A percentile compares a stretch with the other conserved stretches of the same genome.
phyloP scores from a whole-genome alignment of 2,329 filamentous ascomycete genomes.

The Lachnellula suecica region DNA sequence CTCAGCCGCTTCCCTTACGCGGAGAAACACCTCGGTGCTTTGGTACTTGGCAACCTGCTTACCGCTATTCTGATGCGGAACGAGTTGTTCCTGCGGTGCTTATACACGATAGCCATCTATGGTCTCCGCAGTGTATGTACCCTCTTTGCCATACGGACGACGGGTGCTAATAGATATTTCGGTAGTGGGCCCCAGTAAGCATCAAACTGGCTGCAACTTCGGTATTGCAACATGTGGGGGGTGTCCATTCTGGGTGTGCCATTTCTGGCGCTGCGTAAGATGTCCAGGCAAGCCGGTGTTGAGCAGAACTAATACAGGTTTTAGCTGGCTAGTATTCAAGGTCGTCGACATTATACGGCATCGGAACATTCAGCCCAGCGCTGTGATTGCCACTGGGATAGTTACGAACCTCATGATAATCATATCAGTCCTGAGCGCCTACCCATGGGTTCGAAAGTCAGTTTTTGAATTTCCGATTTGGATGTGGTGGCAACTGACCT shows the following conservation, averaged over 20 bases:
- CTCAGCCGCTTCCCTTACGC: constrained; percentile 37
- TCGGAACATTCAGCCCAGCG: constrained; percentile 32
- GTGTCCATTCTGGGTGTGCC: constrained; percentile 41
- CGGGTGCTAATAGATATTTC: constrained; percentile 6
- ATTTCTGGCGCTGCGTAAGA: constrained; percentile 39
- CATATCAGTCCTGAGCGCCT: constrained; percentile 39
- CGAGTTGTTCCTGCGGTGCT: constrained; percentile 38
- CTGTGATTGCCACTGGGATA: constrained; percentile 39
- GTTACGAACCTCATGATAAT: constrained; percentile 39
- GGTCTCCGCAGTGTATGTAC: constrained; percentile 36
- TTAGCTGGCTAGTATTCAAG: constrained; percentile 40
- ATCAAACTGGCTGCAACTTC: constrained; percentile 38
- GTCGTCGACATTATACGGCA: constrained; percentile 38
- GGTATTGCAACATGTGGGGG: constrained; percentile 41
- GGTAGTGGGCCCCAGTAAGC: constrained; percentile 38
- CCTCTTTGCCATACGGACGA: not conserved
- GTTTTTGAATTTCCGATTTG: constrained; percentile 17
- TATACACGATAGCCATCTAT: constrained; percentile 39
- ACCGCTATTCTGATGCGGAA: constrained; percentile 41
- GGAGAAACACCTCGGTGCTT: constrained; percentile 37
- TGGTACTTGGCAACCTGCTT: constrained; percentile 40
- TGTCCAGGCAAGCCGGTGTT: not conserved
- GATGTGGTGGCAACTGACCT: constrained; percentile 13
- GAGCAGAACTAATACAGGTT: constrained; percentile 12
- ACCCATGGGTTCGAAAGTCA: constrained; percentile 43